These are phyloP conservation scores for Rosa rugosa DNA, from an alignment of 306 rosid species.

Conservation along the genomic window DNA sequence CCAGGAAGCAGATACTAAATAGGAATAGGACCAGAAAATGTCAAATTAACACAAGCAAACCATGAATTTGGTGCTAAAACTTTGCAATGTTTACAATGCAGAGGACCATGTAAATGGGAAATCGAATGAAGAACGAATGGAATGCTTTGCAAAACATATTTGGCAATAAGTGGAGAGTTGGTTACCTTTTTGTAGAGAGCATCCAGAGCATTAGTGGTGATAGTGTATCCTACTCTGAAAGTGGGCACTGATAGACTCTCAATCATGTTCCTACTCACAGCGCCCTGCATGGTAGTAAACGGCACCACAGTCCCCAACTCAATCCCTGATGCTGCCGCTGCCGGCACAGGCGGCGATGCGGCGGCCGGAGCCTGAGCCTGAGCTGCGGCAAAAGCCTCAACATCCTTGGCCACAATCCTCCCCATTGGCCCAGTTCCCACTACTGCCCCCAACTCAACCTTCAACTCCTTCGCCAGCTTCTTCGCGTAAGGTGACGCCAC, in stretches of 20 bases:
- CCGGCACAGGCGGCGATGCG: background rate
- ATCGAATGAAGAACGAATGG: no score
- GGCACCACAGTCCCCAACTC: constrained; percentile 86
- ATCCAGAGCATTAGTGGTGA: constrained; percentile 82
- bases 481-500: constrained; percentile 96
- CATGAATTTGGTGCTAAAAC: background rate
- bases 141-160: no score
- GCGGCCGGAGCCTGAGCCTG: constrained; percentile 20
- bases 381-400: constrained; percentile 61
- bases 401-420: constrained; percentile 93
- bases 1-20: no score
- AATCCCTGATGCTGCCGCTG: constrained; percentile 29
- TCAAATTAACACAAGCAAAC: no score
- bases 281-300: constrained; percentile 95
- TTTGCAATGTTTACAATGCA: background rate
- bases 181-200: constrained; percentile 87
- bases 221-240: constrained; percentile 91
- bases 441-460: constrained; percentile 63
- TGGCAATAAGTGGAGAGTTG: no score
- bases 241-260: constrained; percentile 84
- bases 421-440: constrained; percentile 86
- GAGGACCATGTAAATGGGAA: no score
- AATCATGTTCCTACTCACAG: constrained; percentile 89
- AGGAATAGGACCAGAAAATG: background rate
- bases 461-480: constrained; percentile 87